Evolutionary conservation across 345 rosid species (phyloP), one percentile per base, ranked within the genome.

Genomic region (Euphorbia pulcherrima): DNA sequence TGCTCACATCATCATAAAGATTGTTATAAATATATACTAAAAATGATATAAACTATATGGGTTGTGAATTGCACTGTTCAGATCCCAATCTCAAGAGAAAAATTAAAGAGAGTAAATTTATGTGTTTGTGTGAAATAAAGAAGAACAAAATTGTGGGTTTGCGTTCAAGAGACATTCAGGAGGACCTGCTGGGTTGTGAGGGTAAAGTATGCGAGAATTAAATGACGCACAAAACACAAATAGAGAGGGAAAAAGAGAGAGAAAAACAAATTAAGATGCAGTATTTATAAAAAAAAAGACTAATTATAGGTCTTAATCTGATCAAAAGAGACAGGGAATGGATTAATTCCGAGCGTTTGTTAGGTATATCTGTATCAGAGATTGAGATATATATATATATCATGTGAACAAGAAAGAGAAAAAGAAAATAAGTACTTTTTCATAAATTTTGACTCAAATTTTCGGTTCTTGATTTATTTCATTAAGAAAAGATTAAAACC

Each of bases 51-150:
- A 33, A 54, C 35, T 20, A n/a, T 75, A 20, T 69, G 69, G 60
- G n/a, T n/a, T n/a, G n/a, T 68, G 71, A 76, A 64, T 70, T 72
- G 62, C 83, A 74, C 68, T 72, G 37, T 57, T 69, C 79, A 74
- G 79, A 74, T 77, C 78, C 69, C 77, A 13, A 48, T 65, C 69
- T 65, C 61, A 71, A 24, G 54, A 48, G 68, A 41, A 53, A 39
- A 52, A 23, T 24, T 23, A 26, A 52, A 27, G 54, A 2, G 18
- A 44, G 46, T 12, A 18, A 7, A 12, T 11, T 48, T 47, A 16
- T 30, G 24, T n/a, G 2, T 6, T 10, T 24, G 50, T 47, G 62
- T n/a, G n/a, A n/a, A n/a, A n/a, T n/a, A n/a, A n/a, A n/a, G n/a
- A n/a, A n/a, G n/a, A n/a, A 74, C 64, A 59, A 72, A n/a, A 60